Conservation (phyloP, 176 grass and related monocot species). For the Hsuehochloa calcarea region DNA sequence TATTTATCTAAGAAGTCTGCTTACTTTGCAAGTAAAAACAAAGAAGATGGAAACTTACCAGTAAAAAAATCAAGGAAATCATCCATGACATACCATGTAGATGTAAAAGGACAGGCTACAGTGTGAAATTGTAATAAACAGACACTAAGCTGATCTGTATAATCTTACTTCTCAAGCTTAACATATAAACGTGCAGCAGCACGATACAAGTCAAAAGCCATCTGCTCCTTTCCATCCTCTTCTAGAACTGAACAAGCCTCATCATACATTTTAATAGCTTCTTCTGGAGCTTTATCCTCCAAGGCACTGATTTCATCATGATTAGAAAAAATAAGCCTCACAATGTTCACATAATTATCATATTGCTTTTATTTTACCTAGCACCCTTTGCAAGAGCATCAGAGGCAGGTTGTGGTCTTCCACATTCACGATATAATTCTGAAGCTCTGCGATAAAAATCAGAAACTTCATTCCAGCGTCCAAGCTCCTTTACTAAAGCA, state of each 20-base stretch:
- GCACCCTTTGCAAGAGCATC: constrained; percentile 96
- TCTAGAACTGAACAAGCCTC: constrained; percentile 80
- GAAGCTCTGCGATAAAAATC: constrained; percentile 86
- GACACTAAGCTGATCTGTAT: not conserved
- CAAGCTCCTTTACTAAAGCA: constrained; percentile 88
- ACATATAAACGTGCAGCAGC: constrained; percentile 63
- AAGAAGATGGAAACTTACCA: not conserved
- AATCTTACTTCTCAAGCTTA: constrained; percentile 76
- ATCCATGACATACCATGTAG: not conserved
- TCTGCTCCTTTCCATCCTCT: constrained; percentile 96
- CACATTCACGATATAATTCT: constrained; percentile 89
- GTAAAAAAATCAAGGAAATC: not conserved
- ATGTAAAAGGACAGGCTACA: not conserved
- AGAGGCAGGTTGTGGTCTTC: constrained; percentile 91
- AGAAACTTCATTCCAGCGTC: constrained; percentile 77
- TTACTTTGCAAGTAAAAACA: not conserved
- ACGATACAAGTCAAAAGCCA: constrained; percentile 97
- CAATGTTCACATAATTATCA: not conserved
- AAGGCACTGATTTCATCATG: constrained; percentile 55
- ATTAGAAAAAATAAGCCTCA: constrained; percentile 31
- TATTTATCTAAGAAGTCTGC: not conserved
- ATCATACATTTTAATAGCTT: constrained; percentile 83
- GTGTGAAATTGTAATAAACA: constrained; percentile 12
- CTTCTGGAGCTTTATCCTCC: constrained; percentile 80
- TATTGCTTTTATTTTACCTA: constrained; percentile 44